Conservation (phyloP, 495 filamentous ascomycete species). For the Cetradonia linearis region DNA sequence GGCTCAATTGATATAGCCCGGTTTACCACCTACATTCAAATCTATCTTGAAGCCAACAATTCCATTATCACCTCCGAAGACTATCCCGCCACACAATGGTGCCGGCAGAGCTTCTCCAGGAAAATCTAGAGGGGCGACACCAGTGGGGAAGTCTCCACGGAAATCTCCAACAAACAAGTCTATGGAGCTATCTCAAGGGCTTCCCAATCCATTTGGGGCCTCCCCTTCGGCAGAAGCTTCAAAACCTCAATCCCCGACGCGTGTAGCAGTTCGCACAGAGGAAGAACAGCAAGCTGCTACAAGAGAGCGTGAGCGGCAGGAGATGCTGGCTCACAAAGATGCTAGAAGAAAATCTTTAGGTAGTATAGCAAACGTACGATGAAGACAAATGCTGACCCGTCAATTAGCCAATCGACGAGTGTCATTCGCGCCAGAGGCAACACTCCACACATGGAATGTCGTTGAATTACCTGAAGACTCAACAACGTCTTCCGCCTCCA, state of each 20-base stretch:
- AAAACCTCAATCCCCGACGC: slow-evolving; percentile 27
- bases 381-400: background rate
- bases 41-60: slow-evolving; percentile 84
- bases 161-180: background rate
- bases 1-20: slow-evolving; percentile 35
- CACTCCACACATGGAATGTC: slow-evolving; percentile 94
- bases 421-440: slow-evolving; percentile 95
- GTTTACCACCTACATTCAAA: slow-evolving; percentile 47
- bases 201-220: slow-evolving; percentile 29
- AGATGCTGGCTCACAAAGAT: slow-evolving; percentile 63
- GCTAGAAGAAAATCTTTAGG: slow-evolving; percentile 81
- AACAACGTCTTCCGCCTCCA: slow-evolving; percentile 71
- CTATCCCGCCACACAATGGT: slow-evolving; percentile 41
- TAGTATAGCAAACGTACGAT: slow-evolving; percentile 23
- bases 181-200: slow-evolving; percentile 37
- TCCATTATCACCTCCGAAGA: slow-evolving; percentile 53
- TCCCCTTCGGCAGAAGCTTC: slow-evolving; percentile 21
- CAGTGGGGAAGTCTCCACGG: slow-evolving; percentile 17
- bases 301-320: slow-evolving; percentile 56
- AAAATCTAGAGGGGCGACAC: slow-evolving; percentile 18
- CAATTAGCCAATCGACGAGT: slow-evolving; percentile 53
- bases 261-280: slow-evolving; percentile 50
- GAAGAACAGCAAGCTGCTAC: slow-evolving; percentile 73
- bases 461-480: slow-evolving; percentile 81
- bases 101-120: slow-evolving; percentile 36